Percentiles rank a stretch among this genome's conserved stretches.
Evolutionary conservation across 2,329 filamentous ascomycete species (phyloP).

Genomic region (Aspergillus fijiensis): DNA sequence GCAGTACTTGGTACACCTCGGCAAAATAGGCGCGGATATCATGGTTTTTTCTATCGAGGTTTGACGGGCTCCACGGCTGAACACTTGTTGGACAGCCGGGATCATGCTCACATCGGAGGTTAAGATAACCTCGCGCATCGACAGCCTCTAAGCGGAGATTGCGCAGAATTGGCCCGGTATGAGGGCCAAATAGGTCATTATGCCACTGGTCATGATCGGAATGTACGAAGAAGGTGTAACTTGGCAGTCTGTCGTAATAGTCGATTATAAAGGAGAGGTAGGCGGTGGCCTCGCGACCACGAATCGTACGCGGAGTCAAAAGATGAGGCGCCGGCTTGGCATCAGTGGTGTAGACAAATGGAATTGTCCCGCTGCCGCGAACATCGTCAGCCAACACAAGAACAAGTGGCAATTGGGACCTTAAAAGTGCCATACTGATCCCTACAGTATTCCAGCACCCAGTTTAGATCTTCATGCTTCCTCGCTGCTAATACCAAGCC

Average conservation of each 20-base stretch:
- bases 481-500: conserved; percentile 23
- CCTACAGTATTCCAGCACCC: conserved; percentile 23
- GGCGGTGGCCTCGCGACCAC: conserved; percentile 63
- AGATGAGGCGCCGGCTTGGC: conserved; percentile 21
- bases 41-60: conserved; percentile 23
- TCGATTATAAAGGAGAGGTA: conserved; percentile 64
- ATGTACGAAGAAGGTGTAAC: conserved; percentile 62
- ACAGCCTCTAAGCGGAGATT: conserved; percentile 39
- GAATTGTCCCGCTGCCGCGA: conserved; percentile 15
- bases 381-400: background rate
- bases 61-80: conserved; percentile 27
- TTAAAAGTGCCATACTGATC: conserved; percentile 16
- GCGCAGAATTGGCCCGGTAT: conserved; percentile 28
- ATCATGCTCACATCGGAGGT: conserved; percentile 38
- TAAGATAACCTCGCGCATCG: conserved; percentile 39
- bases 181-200: conserved; percentile 49
- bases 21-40: conserved; percentile 29
- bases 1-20: conserved; percentile 26
- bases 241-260: conserved; percentile 59
- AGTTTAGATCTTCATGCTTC: conserved; percentile 19
- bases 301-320: conserved; percentile 26
- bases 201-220: conserved; percentile 58
- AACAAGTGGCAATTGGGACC: background rate
- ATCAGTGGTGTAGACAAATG: conserved; percentile 33
- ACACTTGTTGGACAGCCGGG: conserved; percentile 43